phyloP scores from a whole-genome alignment of 2,329 filamentous ascomycete species.

The Rhynchosporium graminicola region DNA sequence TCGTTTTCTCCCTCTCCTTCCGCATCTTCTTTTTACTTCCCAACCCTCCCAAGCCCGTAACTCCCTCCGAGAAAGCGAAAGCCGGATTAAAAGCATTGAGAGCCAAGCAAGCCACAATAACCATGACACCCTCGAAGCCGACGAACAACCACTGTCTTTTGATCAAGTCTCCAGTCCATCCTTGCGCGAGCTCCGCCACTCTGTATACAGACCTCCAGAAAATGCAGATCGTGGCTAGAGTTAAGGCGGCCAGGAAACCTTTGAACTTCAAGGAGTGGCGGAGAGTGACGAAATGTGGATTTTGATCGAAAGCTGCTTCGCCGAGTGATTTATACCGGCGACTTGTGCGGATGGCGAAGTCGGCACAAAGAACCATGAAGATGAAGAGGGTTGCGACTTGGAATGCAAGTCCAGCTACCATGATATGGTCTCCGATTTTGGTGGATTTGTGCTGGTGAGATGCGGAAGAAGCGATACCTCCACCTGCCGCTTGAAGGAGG shows the following conservation, averaged over 20 bases:
- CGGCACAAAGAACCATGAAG: slow-evolving; percentile 49
- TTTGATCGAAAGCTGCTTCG: slow-evolving; percentile 28
- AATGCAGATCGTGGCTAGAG: slow-evolving; percentile 53
- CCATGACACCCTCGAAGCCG: slow-evolving; percentile 56
- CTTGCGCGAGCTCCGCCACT: slow-evolving; percentile 58
- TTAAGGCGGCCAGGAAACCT: slow-evolving; percentile 37
- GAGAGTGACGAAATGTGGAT: slow-evolving; percentile 19
- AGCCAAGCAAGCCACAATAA: slow-evolving; percentile 47
- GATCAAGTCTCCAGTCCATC: slow-evolving; percentile 62
- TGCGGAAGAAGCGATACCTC: slow-evolving; percentile 57
- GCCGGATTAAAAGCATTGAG: slow-evolving; percentile 50
- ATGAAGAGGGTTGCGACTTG: slow-evolving; percentile 58
- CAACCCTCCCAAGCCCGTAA: slow-evolving; percentile 20
- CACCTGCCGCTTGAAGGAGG: slow-evolving; percentile 60
- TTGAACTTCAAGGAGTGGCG: slow-evolving; percentile 30
- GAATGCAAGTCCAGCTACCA: slow-evolving; percentile 63
- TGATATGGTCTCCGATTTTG: slow-evolving; percentile 57
- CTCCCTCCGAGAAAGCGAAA: slow-evolving; percentile 23
- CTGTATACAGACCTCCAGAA: slow-evolving; percentile 58
- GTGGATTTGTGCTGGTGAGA: slow-evolving; percentile 42
- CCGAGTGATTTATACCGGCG: slow-evolving; percentile 42
- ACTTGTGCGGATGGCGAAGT: slow-evolving; percentile 32
- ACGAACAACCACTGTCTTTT: slow-evolving; percentile 56
- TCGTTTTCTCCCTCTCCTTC: slow-evolving; percentile 15
- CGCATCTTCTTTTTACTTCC: slow-evolving; percentile 22